A percentile compares a stretch with the other conserved stretches of the same genome.
phyloP scores from a whole-genome alignment of 140 eudicot species.

The Bidens hawaiensis region DNA sequence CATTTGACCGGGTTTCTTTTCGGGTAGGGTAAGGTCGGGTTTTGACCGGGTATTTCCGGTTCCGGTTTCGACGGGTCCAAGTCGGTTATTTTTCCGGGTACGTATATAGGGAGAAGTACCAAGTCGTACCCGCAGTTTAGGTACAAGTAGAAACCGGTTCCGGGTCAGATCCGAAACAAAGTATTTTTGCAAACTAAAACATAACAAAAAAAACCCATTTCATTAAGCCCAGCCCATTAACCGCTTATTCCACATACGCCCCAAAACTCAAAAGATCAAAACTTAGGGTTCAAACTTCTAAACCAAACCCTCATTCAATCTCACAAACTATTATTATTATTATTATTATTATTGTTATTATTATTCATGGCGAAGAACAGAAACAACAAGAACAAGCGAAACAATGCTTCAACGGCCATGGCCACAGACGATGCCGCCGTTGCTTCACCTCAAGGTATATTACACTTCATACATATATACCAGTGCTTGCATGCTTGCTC shows the following conservation, averaged over 20 bases:
- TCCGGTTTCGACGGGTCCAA: too few species aligned
- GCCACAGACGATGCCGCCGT: conserved; percentile 22
- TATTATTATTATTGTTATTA: too few species aligned
- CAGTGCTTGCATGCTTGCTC: background rate
- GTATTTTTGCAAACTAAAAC: too few species aligned
- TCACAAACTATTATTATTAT: too few species aligned
- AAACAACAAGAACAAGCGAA: conserved; percentile 59
- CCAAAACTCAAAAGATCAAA: background rate
- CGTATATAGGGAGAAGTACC: too few species aligned
- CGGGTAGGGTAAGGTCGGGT: too few species aligned
- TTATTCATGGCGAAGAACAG: conserved; percentile 68
- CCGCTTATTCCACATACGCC: background rate
- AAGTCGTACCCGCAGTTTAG: too few species aligned
- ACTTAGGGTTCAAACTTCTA: conserved; percentile 16
- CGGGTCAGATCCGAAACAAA: too few species aligned
- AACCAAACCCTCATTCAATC: background rate
- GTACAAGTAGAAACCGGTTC: too few species aligned
- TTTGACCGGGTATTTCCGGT: too few species aligned
- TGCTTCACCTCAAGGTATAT: conserved; percentile 51
- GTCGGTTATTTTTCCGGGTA: too few species aligned
- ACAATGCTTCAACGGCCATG: conserved; percentile 43
- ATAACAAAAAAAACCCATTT: background rate
- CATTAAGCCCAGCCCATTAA: conserved; percentile 1
- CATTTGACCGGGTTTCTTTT: too few species aligned
- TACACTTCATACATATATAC: background rate